Evolutionary conservation across 2,329 filamentous ascomycete genomes (phyloP).

Genomic region (Pseudohalonectria lignicola): DNA sequence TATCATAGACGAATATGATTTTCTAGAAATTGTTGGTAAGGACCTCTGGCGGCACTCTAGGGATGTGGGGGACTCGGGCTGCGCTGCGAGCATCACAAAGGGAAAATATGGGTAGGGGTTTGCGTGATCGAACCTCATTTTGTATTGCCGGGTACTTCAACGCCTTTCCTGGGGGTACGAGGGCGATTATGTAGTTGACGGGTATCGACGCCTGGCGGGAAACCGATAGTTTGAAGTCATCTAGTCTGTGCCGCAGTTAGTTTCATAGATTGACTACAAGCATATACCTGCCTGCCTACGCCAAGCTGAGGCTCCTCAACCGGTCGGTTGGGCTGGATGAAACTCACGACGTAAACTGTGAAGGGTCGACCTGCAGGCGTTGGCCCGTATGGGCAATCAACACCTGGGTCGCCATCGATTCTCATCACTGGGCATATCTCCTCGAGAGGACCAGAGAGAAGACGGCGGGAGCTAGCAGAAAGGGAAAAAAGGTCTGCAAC

Average conservation of each 20-base stretch:
- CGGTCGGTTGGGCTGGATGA: too few relatives aligned
- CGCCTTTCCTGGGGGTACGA: conserved; percentile 76
- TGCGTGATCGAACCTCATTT: conserved; percentile 65
- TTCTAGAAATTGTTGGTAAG: too few relatives aligned
- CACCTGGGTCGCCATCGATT: conserved; percentile 78
- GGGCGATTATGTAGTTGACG: conserved; percentile 68
- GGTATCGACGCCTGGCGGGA: conserved; percentile 64
- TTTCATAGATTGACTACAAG: not conserved
- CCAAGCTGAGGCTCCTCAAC: too few relatives aligned
- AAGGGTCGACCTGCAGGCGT: conserved; percentile 68
- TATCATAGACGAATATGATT: conserved; percentile 89
- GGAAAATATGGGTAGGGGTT: too few relatives aligned
- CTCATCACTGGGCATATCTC: conserved; percentile 26
- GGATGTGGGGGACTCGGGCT: not conserved
- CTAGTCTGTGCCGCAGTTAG: conserved; percentile 49
- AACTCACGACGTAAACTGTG: conserved; percentile 68
- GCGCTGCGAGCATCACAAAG: too few relatives aligned
- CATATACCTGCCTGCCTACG: conserved; percentile 4
- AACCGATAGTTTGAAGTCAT: conserved; percentile 78
- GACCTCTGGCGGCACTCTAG: conserved; percentile 6
- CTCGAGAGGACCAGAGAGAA: conserved; percentile 8
- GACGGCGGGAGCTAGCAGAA: not conserved
- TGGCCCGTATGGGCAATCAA: conserved; percentile 90
- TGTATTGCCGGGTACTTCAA: conserved; percentile 72
- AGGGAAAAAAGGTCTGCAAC: not conserved